Conservation (phyloP, 352 stramenopile species). For the Globisporangium radiosum region DNA sequence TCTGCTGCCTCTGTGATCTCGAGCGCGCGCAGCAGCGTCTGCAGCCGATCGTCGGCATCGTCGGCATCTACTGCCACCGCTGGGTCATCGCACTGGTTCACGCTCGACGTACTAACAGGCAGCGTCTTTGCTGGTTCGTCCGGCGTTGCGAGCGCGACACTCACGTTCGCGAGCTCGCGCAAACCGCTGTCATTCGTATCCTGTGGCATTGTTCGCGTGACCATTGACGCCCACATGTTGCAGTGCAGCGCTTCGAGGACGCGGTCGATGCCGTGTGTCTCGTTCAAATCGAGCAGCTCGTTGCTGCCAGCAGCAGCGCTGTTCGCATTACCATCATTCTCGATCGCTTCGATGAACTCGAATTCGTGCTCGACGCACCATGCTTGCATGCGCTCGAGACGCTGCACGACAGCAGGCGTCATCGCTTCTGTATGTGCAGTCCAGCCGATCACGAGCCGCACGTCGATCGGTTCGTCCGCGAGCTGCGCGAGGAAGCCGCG, state of each 20-base stretch:
- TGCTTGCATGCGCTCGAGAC: slow-evolving; percentile 26
- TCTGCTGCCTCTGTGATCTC: slow-evolving; percentile 24
- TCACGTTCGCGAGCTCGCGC: slow-evolving; percentile 12
- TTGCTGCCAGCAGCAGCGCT: slow-evolving; percentile 1
- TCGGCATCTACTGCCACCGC: slow-evolving; percentile 1
- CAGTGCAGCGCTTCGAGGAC: slow-evolving; percentile 71
- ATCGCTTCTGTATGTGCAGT: slow-evolving; percentile 15
- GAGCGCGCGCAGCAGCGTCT: slow-evolving; percentile 41
- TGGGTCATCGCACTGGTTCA: slow-evolving; percentile 1
- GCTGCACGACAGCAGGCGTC: slow-evolving; percentile 10
- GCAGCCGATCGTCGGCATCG: slow-evolving; percentile 28
- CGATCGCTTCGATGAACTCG: slow-evolving; percentile 44
- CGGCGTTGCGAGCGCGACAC: slow-evolving; percentile 7
- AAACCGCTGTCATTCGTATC: slow-evolving; percentile 1
- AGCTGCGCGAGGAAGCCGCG: slow-evolving; percentile 34
- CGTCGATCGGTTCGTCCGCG: slow-evolving; percentile 49
- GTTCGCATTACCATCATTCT: slow-evolving; percentile 7
- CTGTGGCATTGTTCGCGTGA: slow-evolving; percentile 18
- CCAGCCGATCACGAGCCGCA: slow-evolving; percentile 41
- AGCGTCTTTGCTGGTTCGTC: slow-evolving; percentile 5
- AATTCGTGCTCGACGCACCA: slow-evolving; percentile 63
- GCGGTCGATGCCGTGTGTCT: slow-evolving; percentile 55
- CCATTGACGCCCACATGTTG: slow-evolving; percentile 78
- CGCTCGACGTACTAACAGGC: slow-evolving; percentile 1
- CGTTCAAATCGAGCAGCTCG: slow-evolving; percentile 5